Evolutionary conservation across 2,329 filamentous ascomycete genomes (phyloP).

Genomic region (Tolypocladium album): DNA sequence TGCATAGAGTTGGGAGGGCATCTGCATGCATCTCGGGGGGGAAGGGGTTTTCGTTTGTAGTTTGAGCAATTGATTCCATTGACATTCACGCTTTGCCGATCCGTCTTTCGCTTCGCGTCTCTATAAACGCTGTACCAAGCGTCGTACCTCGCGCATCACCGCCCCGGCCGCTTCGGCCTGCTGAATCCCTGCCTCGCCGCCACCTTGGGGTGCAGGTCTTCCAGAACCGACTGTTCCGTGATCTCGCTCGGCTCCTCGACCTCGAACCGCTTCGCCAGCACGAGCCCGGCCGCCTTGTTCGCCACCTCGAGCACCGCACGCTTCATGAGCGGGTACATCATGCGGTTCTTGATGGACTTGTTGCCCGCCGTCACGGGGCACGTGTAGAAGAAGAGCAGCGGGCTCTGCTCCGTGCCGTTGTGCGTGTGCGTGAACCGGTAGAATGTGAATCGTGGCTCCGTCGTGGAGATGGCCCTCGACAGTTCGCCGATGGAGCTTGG

Average conservation of each 20-base stretch:
- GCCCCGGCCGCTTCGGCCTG: slow-evolving; percentile 69
- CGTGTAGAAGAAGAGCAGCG: slow-evolving; percentile 73
- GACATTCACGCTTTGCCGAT: neutral
- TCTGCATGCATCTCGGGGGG: neutral
- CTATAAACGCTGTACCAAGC: neutral
- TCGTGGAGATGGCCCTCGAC: slow-evolving; percentile 46
- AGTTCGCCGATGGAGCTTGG: slow-evolving; percentile 49
- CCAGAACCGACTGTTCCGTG: slow-evolving; percentile 51
- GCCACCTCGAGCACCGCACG: slow-evolving; percentile 56
- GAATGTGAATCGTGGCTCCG: slow-evolving; percentile 69
- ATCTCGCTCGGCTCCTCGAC: slow-evolving; percentile 60
- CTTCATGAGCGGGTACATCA: slow-evolving; percentile 71
- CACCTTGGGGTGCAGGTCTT: slow-evolving; percentile 58
- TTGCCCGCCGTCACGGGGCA: slow-evolving; percentile 56
- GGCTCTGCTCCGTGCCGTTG: slow-evolving; percentile 38
- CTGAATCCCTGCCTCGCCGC: slow-evolving; percentile 60
- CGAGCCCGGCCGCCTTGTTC: slow-evolving; percentile 52
- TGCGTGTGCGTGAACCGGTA: slow-evolving; percentile 56
- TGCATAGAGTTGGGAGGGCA: neutral
- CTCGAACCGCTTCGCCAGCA: slow-evolving; percentile 60
- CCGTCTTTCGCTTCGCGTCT: neutral
- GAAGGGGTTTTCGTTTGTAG: neutral
- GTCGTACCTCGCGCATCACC: slow-evolving; percentile 23
- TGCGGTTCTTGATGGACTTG: slow-evolving; percentile 69
- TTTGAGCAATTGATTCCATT: neutral